Evolutionary conservation across 768 basidiomycete genomes (phyloP).

Genomic region (Suillus sp.): DNA sequence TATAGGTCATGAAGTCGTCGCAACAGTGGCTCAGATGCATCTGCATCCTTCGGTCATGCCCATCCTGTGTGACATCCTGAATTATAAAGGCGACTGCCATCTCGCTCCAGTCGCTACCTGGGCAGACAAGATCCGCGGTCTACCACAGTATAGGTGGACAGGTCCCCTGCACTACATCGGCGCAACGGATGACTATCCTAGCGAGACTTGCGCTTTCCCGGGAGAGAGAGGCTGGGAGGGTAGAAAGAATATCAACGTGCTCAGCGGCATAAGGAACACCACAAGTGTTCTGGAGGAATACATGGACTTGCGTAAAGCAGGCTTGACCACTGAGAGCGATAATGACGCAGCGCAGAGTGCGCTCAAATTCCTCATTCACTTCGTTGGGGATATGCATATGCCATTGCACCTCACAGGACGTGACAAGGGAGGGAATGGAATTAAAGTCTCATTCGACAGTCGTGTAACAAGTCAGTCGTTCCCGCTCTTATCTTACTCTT

Average conservation of each 20-base stretch:
- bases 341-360: constrained; percentile 66
- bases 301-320: constrained; percentile 26
- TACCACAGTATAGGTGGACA: constrained; percentile 65
- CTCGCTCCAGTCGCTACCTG: constrained; percentile 84
- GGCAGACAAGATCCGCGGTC: constrained; percentile 73
- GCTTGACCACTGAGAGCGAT: constrained; percentile 7
- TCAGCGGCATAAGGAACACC: constrained; percentile 78
- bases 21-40: constrained; percentile 93
- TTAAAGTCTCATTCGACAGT: constrained; percentile 72
- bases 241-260: constrained; percentile 58
- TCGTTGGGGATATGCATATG: constrained; percentile 91
- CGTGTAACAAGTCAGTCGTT: constrained; percentile 63
- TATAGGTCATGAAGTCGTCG: constrained; percentile 87
- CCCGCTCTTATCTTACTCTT: constrained; percentile 6
- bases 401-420: constrained; percentile 90
- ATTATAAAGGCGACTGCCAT: constrained; percentile 57
- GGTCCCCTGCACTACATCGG: constrained; percentile 76
- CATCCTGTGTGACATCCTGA: constrained; percentile 73
- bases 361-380: constrained; percentile 91
- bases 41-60: constrained; percentile 72
- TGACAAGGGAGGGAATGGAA: constrained; percentile 85
- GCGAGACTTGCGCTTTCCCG: constrained; percentile 74
- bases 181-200: constrained; percentile 75
- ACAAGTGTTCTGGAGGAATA: constrained; percentile 62
- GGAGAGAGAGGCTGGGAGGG: constrained; percentile 77